Base-by-base conservation (phyloP, 257 asterid species). In the Asclepias syriaca region DNA sequence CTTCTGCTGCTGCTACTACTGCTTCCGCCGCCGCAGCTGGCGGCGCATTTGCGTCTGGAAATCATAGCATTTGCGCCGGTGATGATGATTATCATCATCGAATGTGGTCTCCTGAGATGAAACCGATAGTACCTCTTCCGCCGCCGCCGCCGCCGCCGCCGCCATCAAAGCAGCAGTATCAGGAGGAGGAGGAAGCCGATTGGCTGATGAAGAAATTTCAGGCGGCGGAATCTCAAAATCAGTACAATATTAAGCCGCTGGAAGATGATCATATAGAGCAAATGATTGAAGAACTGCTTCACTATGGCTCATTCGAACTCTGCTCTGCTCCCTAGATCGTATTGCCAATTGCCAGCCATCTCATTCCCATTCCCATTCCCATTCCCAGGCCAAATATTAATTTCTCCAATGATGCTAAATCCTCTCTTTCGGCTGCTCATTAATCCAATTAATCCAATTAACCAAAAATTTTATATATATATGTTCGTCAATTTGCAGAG, bases 231-330 rank as follows among this genome's bases (percentile, higher is more conserved):
- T 43, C 48, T 43, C 48, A 43, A 43, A 43, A 69, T 12, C 77
- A 76, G 59, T 65, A 51, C 48, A 67, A 51, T 51, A 67, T 79
- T 14, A 78, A 77, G 76, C 74, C 80, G 37, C 82, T 87, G 58
- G 98, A 90, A 78, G 97, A 92, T 69, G 91, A 87, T 76, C 87
- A 90, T 21, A 90, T 92, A 34, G 93, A 88, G 77, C 95, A 90
- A 82, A 90, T 90, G 98, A 92, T 92, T 75, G 86, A 88, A 68
- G 98, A 92, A 83, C 69, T 92, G 84, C 86, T 92, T 68, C 86
- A 92, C 73, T 86, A 86, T 72, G 87, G 90, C 11, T 84, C 98
- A 0, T 56, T 92, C 64, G 98, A 92, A 81, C 83, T 92, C 50
- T 86, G 81, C 83, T 92, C 58, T 86, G 81, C 73, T 78, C 86